Evolutionary conservation across 768 basidiomycete species (phyloP).

Genomic region (Porpolomopsis calyptriformis): DNA sequence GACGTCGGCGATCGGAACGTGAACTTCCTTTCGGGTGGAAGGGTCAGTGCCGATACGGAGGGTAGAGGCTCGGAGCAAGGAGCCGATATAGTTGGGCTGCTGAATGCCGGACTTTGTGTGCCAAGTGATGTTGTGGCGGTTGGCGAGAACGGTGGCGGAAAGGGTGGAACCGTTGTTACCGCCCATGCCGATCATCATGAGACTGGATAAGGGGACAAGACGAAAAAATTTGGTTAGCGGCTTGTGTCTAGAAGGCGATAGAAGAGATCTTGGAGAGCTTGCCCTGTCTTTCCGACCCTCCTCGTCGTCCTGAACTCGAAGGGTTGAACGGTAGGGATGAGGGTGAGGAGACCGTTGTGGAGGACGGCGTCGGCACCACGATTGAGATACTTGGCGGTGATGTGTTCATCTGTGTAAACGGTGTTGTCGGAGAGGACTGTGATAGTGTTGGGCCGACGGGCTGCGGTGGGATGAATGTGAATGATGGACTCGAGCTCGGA

Average conservation of each 20-base stretch:
- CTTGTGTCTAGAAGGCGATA: slow-evolving; percentile 5
- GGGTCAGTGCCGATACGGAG: slow-evolving; percentile 82
- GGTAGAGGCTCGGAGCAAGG: slow-evolving; percentile 91
- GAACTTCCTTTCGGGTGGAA: slow-evolving; percentile 73
- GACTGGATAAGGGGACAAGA: slow-evolving; percentile 32
- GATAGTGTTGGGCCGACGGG: slow-evolving; percentile 64
- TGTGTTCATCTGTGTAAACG: slow-evolving; percentile 68
- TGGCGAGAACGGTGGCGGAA: slow-evolving; percentile 89
- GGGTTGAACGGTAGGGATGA: slow-evolving; percentile 68
- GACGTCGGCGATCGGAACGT: slow-evolving; percentile 86
- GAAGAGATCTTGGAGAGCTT: slow-evolving; percentile 22
- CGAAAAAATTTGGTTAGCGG: no score
- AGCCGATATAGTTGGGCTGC: slow-evolving; percentile 97
- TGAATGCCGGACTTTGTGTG: slow-evolving; percentile 85
- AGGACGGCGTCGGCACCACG: slow-evolving; percentile 65
- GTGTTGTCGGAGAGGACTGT: slow-evolving; percentile 77
- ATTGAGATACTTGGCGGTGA: slow-evolving; percentile 74
- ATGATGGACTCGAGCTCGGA: slow-evolving; percentile 59
- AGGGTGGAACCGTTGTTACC: slow-evolving; percentile 97
- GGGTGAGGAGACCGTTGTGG: slow-evolving; percentile 61
- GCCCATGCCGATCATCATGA: slow-evolving; percentile 95
- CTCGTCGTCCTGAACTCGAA: slow-evolving; percentile 89
- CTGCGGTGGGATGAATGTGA: slow-evolving; percentile 78
- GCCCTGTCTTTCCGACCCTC: slow-evolving; percentile 89
- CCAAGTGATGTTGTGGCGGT: slow-evolving; percentile 91